phyloP scores from a whole-genome alignment of 2,329 filamentous ascomycete species.

The Colletotrichum simmondsii region DNA sequence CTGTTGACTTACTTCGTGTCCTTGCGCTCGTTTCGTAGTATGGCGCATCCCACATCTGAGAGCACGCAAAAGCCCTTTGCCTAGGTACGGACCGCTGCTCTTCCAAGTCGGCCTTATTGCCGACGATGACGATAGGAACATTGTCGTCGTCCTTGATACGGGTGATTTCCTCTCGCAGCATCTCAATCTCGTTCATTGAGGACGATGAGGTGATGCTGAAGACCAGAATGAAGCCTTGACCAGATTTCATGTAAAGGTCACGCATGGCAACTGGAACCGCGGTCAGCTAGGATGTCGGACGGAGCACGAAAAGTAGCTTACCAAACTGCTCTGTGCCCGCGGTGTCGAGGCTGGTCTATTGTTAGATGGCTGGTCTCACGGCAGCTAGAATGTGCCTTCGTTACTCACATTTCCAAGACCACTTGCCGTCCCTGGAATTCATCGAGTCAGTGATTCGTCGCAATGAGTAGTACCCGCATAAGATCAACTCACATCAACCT shows the following conservation, averaged over 20 bases:
- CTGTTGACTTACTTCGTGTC: constrained; percentile 67
- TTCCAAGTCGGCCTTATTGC: constrained; percentile 91
- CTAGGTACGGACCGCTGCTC: constrained; percentile 84
- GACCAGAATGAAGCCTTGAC: constrained; percentile 90
- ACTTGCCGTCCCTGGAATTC: constrained; percentile 80
- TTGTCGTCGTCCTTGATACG: constrained; percentile 90
- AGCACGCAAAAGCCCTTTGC: constrained; percentile 83
- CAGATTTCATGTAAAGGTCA: constrained; percentile 93
- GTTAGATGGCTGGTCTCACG: constrained; percentile 39
- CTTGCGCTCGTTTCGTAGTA: constrained; percentile 93
- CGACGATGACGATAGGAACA: constrained; percentile 88
- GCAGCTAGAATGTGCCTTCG: not conserved
- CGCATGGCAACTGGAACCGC: constrained; percentile 68
- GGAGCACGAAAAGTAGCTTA: constrained; percentile 57
- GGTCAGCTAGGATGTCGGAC: constrained; percentile 10
- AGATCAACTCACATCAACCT: constrained; percentile 81
- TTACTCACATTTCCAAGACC: constrained; percentile 83
- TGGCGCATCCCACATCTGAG: constrained; percentile 88
- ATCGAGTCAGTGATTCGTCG: constrained; percentile 43
- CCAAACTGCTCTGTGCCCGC: constrained; percentile 94
- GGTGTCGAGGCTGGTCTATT: constrained; percentile 76
- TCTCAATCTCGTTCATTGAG: constrained; percentile 83
- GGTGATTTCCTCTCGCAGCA: constrained; percentile 88
- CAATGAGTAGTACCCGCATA: not conserved
- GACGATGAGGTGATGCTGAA: constrained; percentile 90